Conservation (phyloP, 148 eudicot species). For the Fagopyrum tataricum region DNA sequence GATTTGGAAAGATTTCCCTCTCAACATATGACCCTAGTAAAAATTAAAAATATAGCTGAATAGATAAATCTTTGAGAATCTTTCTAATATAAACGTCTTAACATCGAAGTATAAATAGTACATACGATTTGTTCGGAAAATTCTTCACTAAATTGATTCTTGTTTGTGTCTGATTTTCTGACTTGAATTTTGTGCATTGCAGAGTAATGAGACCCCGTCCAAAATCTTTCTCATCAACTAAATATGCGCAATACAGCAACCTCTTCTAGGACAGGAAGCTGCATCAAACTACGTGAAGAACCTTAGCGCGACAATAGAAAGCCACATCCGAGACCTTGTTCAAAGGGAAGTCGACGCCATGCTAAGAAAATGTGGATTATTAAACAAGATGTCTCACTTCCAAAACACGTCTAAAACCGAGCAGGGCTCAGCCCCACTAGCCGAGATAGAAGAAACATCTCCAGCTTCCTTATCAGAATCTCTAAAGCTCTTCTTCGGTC, state of each 20-base stretch:
- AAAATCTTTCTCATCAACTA: constrained; percentile 94
- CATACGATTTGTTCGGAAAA: too few relatives aligned
- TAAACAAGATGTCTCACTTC: constrained; percentile 74
- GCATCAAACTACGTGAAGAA: constrained; percentile 75
- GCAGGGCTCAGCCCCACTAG: constrained; percentile 29
- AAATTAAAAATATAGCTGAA: too few relatives aligned
- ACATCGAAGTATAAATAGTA: too few relatives aligned
- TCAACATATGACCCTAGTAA: too few relatives aligned
- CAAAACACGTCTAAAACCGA: constrained; percentile 21
- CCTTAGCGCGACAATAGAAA: constrained; percentile 58
- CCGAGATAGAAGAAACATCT: constrained; percentile 77
- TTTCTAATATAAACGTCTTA: too few relatives aligned
- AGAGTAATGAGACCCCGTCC: constrained; percentile 79
- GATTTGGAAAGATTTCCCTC: too few relatives aligned
- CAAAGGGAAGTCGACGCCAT: constrained; percentile 78
- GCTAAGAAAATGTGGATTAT: constrained; percentile 61
- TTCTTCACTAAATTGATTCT: neutral
- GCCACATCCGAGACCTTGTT: constrained; percentile 54
- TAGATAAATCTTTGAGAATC: too few relatives aligned
- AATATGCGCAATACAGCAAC: constrained; percentile 86
- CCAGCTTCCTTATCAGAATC: constrained; percentile 66
- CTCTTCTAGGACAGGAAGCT: constrained; percentile 63
- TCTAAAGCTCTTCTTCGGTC: constrained; percentile 78
- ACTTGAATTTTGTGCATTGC: constrained; percentile 18
- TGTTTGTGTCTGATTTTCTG: neutral